Conservation (phyloP, 2,329 filamentous ascomycete genomes). For the Rugonectria rugulosa region DNA sequence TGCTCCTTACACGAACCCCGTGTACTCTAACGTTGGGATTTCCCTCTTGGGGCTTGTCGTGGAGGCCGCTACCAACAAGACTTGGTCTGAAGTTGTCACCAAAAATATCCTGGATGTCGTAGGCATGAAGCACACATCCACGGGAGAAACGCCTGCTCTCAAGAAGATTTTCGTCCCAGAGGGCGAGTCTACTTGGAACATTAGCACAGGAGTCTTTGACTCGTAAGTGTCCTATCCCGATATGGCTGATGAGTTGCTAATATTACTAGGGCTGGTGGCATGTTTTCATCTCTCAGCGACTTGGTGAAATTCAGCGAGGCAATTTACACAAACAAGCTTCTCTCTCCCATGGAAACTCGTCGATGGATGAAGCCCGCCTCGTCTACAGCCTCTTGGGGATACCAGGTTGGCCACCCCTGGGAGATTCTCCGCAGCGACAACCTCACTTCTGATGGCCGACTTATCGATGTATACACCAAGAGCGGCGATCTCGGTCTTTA, state of each 20-base stretch:
- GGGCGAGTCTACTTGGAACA: conserved; percentile 45
- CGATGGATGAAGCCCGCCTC: conserved; percentile 55
- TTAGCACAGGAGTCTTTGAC: conserved; percentile 43
- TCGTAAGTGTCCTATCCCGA: conserved; percentile 36
- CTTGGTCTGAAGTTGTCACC: conserved; percentile 49
- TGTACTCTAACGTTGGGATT: conserved; percentile 59
- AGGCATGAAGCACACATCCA: conserved; percentile 50
- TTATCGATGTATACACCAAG: conserved; percentile 58
- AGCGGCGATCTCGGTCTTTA: conserved; percentile 53
- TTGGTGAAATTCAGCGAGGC: conserved; percentile 51
- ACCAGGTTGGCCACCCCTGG: conserved; percentile 55
- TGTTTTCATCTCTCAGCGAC: conserved; percentile 52
- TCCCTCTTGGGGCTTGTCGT: conserved; percentile 54
- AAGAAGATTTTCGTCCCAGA: conserved; percentile 46
- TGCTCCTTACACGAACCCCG: conserved; percentile 51
- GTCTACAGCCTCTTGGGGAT: conserved; percentile 46
- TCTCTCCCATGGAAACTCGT: conserved; percentile 48
- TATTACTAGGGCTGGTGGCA: conserved; percentile 44
- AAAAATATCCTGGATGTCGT: conserved; percentile 51
- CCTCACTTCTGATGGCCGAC: conserved; percentile 47
- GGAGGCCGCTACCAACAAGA: conserved; percentile 51
- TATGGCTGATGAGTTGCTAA: background rate
- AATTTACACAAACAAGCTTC: conserved; percentile 52
- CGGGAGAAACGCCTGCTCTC: conserved; percentile 42
- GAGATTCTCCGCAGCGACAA: conserved; percentile 52